Conservation (phyloP, 2,329 filamentous ascomycete species). For the Monosporascus sp. region DNA sequence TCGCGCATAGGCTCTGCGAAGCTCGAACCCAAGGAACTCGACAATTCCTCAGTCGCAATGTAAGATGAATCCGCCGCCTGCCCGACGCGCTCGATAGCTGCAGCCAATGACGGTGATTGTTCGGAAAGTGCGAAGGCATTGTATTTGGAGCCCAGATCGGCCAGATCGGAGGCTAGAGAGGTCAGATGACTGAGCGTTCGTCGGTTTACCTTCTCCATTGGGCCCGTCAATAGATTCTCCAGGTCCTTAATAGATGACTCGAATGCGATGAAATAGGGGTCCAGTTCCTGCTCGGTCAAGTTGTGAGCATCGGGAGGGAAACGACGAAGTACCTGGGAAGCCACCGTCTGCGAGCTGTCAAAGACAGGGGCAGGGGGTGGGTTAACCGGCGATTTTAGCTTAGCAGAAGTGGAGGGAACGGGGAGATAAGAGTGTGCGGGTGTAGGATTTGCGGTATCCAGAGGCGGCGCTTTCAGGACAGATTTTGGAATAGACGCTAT, state of each 20-base stretch:
- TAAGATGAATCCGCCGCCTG: slow-evolving; percentile 96
- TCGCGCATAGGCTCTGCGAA: slow-evolving; percentile 98
- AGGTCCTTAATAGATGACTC: slow-evolving; percentile 89
- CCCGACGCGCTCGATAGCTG: slow-evolving; percentile 89
- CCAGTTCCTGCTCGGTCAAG: slow-evolving; percentile 82
- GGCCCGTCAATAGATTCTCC: slow-evolving; percentile 80
- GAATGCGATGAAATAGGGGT: slow-evolving; percentile 93
- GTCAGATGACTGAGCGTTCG: slow-evolving; percentile 82
- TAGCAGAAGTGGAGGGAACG: slow-evolving; percentile 78
- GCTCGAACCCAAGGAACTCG: slow-evolving; percentile 78
- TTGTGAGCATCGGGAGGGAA: slow-evolving; percentile 77
- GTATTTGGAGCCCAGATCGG: slow-evolving; percentile 90
- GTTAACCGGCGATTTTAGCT: slow-evolving; percentile 60
- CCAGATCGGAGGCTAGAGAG: slow-evolving; percentile 78
- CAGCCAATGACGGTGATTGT: slow-evolving; percentile 78
- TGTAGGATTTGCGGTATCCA: slow-evolving; percentile 89
- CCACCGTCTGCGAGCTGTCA: slow-evolving; percentile 31
- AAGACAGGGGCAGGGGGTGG: slow-evolving; percentile 29
- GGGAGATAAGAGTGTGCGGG: slow-evolving; percentile 84
- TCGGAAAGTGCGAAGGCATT: slow-evolving; percentile 97
- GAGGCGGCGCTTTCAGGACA: slow-evolving; percentile 87
- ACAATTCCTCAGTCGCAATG: slow-evolving; percentile 89
- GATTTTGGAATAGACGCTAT: slow-evolving; percentile 90
- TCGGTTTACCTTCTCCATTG: slow-evolving; percentile 95
- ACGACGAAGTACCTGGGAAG: slow-evolving; percentile 62